phyloP scores from a whole-genome alignment of 768 basidiomycete species.

The Amanita phalloides region DNA sequence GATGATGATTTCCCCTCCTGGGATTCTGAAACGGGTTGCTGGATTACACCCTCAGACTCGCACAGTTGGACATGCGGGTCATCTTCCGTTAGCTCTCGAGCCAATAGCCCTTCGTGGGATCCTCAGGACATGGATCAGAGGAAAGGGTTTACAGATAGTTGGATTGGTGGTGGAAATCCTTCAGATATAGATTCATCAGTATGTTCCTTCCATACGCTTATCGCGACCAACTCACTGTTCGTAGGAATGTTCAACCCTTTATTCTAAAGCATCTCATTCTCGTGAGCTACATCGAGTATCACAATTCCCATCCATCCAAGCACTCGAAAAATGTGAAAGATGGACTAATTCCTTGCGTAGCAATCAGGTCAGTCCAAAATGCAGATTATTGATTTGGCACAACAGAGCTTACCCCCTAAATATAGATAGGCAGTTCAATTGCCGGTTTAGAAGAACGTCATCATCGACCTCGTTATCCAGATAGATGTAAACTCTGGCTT shows the following conservation, averaged over 20 bases:
- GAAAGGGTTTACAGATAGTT: neutral
- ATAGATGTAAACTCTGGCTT: conserved; percentile 19
- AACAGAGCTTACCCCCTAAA: neutral
- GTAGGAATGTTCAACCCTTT: neutral
- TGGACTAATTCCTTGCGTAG: neutral
- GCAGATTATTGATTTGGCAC: neutral
- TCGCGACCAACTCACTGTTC: neutral
- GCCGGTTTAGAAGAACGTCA: neutral
- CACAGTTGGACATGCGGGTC: neutral
- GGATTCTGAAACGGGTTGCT: neutral
- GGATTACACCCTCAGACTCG: neutral
- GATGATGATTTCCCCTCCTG: neutral
- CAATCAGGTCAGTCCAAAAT: neutral
- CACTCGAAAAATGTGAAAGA: neutral
- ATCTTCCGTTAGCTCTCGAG: neutral
- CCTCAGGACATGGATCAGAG: neutral
- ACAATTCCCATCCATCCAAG: neutral
- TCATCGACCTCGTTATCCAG: conserved; percentile 4
- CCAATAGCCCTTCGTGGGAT: neutral
- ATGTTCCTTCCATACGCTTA: neutral
- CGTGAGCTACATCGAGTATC: neutral
- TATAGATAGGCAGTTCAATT: neutral
- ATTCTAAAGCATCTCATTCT: neutral
- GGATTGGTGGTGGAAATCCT: neutral
- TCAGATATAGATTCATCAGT: neutral